Evolutionary conservation across 345 rosid genomes (phyloP).

Genomic region (Rhodamnia argentea): DNA sequence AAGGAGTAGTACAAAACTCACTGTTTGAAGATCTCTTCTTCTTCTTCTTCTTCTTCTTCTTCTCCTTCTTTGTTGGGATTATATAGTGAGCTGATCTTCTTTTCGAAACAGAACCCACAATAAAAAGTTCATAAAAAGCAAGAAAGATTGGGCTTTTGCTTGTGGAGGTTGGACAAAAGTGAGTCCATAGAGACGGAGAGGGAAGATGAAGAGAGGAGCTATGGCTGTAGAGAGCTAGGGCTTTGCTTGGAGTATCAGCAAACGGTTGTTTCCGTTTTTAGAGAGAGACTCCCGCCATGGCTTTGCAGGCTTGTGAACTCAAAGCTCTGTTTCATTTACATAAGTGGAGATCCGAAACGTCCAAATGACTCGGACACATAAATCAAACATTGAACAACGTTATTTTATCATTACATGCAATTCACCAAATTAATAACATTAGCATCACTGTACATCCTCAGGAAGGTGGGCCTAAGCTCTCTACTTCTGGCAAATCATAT

Average conservation of each 20-base stretch:
- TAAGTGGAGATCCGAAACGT: slow-evolving; percentile 9
- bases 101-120: not conserved
- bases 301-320: not conserved
- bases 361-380: not conserved
- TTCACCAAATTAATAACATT: not conserved
- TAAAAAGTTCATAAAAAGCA: not conserved
- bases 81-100: not conserved
- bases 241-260: slow-evolving; percentile 2
- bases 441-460: not conserved
- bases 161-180: not conserved
- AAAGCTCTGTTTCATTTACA: slow-evolving; percentile 8
- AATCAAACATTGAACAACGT: not conserved
- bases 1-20: not conserved
- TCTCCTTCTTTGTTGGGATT: not conserved
- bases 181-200: not conserved
- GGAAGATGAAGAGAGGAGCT: not conserved
- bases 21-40: not conserved
- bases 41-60: not conserved
- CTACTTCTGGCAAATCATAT: slow-evolving; percentile 4
- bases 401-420: not conserved
- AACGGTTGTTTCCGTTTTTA: not conserved
- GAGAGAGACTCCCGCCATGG: not conserved
- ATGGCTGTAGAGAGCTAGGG: not conserved
- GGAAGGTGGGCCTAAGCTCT: not conserved
- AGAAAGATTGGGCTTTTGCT: not conserved